Conservation (phyloP, 2,329 filamentous ascomycete genomes). For the Alternaria sp. region DNA sequence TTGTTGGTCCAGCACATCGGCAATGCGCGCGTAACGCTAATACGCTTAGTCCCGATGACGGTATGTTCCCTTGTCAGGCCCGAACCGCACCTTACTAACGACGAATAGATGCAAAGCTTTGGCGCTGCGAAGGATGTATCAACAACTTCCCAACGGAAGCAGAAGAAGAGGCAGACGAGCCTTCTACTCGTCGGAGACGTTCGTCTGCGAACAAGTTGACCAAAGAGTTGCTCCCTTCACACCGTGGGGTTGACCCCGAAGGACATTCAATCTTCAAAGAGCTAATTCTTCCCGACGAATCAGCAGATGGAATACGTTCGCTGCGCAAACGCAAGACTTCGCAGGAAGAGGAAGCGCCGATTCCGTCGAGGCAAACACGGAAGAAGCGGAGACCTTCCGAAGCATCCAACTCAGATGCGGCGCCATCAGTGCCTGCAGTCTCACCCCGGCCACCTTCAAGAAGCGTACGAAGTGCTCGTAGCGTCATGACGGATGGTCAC, state of each 20-base stretch:
- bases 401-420: constrained; percentile 40
- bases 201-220: constrained; percentile 71
- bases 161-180: constrained; percentile 46
- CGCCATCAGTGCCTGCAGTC: constrained; percentile 34
- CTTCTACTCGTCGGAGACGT: constrained; percentile 57
- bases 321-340: constrained; percentile 86
- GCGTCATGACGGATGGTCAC: constrained; percentile 36
- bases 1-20: constrained; percentile 75
- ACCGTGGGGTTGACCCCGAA: constrained; percentile 67
- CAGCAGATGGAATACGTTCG: constrained; percentile 76
- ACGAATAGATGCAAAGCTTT: constrained; percentile 60
- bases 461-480: constrained; percentile 27
- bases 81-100: constrained; percentile 25
- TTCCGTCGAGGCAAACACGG: constrained; percentile 46
- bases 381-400: constrained; percentile 53
- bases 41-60: constrained; percentile 66
- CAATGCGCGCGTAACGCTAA: constrained; percentile 82
- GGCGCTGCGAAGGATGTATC: constrained; percentile 68
- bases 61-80: constrained; percentile 57
- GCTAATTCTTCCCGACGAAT: constrained; percentile 73
- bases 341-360: constrained; percentile 66
- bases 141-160: constrained; percentile 50
- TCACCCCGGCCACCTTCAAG: constrained; percentile 39
- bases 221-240: constrained; percentile 74
- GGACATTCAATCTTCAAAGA: constrained; percentile 77